phyloP scores from a whole-genome alignment of 2,329 filamentous ascomycete genomes.

The Aureobasidium uvarum region DNA sequence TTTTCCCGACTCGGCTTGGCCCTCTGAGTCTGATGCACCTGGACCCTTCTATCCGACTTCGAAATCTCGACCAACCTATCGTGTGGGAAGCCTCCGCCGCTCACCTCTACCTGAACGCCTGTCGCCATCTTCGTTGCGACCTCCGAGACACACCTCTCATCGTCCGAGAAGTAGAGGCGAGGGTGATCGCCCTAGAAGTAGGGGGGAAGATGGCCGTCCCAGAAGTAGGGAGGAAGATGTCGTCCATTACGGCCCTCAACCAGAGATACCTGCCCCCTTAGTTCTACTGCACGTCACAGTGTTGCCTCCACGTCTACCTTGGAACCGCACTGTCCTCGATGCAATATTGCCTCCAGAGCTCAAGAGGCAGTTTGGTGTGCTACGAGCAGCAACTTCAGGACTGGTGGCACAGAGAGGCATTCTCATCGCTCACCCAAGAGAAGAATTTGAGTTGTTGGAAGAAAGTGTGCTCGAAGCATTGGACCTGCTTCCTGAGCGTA shows the following conservation, averaged over 20 bases:
- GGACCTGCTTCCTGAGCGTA: constrained; percentile 56
- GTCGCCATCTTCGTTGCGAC: constrained; percentile 34
- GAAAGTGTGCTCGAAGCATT: constrained; percentile 73
- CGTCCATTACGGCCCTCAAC: not conserved
- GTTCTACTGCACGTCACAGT: constrained; percentile 77
- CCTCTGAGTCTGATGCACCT: constrained; percentile 30
- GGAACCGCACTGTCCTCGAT: constrained; percentile 54
- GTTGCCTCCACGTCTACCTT: constrained; percentile 66
- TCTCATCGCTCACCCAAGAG: constrained; percentile 72
- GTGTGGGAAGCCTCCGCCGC: constrained; percentile 36
- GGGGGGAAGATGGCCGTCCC: constrained; percentile 10
- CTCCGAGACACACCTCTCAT: constrained; percentile 32
- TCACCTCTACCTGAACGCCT: constrained; percentile 46
- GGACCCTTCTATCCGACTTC: constrained; percentile 50
- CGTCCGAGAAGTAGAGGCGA: constrained; percentile 9
- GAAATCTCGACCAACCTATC: constrained; percentile 42
- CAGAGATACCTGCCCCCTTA: constrained; percentile 50
- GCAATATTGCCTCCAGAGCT: constrained; percentile 57
- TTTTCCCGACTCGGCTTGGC: constrained; percentile 35
- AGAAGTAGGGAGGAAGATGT: not conserved
- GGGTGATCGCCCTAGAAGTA: not conserved
- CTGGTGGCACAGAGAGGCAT: constrained; percentile 72
- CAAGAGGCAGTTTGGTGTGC: constrained; percentile 47
- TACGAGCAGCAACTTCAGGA: constrained; percentile 69
- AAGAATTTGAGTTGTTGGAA: constrained; percentile 76